phyloP scores from a whole-genome alignment of 768 basidiomycete species.

The Naganishia randhawae region DNA sequence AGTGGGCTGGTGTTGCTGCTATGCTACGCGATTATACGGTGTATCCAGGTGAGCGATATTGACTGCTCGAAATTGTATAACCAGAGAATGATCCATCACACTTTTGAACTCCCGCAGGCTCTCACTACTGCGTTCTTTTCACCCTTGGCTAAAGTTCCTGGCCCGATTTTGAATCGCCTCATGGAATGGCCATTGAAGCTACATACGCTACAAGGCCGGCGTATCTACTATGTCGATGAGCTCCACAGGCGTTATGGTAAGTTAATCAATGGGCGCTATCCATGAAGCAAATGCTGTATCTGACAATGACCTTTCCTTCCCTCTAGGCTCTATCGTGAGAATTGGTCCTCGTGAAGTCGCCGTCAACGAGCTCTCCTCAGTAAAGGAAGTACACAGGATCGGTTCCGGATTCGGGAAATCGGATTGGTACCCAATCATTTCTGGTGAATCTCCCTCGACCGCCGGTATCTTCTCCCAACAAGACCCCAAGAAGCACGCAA shows the following conservation, averaged over 20 bases:
- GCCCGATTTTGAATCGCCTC: not conserved
- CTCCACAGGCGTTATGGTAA: conserved; percentile 17
- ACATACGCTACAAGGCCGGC: not conserved
- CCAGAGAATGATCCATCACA: not conserved
- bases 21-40: not conserved
- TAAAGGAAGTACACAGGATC: conserved; percentile 3
- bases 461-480: not conserved
- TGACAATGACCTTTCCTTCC: no score
- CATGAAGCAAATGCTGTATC: not conserved
- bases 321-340: conserved; percentile 2
- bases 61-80: not conserved
- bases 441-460: not conserved
- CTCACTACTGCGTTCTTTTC: conserved; percentile 9
- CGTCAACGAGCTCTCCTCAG: conserved; percentile 6
- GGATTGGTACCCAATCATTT: conserved; percentile 11
- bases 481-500: conserved; percentile 2
- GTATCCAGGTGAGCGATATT: not conserved
- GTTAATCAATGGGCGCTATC: not conserved
- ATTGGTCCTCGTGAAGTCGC: conserved; percentile 1
- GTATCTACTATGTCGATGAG: conserved; percentile 4
- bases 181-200: conserved; percentile 12
- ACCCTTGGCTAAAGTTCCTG: not conserved
- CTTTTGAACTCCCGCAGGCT: not conserved
- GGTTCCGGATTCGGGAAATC: conserved; percentile 11
- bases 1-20: not conserved